Base-by-base conservation (phyloP, 2,329 filamentous ascomycete species). In the Ophiocordyceps camponoti-leonardi region DNA sequence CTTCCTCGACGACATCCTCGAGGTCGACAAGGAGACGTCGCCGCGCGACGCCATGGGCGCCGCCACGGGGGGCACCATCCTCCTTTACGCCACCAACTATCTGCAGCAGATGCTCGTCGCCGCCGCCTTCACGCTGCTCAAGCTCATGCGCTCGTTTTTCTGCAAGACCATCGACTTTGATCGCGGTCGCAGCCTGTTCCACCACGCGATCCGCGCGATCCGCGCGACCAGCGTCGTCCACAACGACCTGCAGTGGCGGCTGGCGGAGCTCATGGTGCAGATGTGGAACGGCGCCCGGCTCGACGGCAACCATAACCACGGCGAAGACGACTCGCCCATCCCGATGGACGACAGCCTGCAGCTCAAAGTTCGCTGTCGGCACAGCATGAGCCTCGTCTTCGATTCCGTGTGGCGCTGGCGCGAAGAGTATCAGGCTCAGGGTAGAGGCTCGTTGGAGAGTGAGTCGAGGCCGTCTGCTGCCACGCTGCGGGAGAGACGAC, bases 331-430 rank as follows among this genome's bases (percentile, higher is more conserved):
- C 40, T 59, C 64, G 2, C 65, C 71, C 18, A 64, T 67, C 41
- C 61, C 69, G 35, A 67, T 81, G 40, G 82, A 87, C 53, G 80
- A 85, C 52, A 82, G 73, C 49, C 65, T 90, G 41, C 81, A 87
- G 58, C 72, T 92, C 43, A 86, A 86, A 57, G 82, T 90, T n/a
- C 76, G 84, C 44, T 87, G 83, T 54, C 72, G 84, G 22, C 85
- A 86, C 68, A 88, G 83, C 61, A 86, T 90, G 79, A 87, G 82
- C 59, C 72, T 88, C 14, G 79, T 92, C 2, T 90, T 85, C 55
- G 84, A 92, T 62, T 85, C 81, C 13, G 83, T 87, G 44, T 90
- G 84, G 84, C 74, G 84, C 50, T 92, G 84, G 84, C 75, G 85
- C 52, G 81, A 86, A 58, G 83, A 88, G 58, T 86, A 77, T 54